Percentiles rank a stretch among this genome's conserved stretches.
Conservation (phyloP, 129 eudicot species). For the Helianthus tuberosus region DNA sequence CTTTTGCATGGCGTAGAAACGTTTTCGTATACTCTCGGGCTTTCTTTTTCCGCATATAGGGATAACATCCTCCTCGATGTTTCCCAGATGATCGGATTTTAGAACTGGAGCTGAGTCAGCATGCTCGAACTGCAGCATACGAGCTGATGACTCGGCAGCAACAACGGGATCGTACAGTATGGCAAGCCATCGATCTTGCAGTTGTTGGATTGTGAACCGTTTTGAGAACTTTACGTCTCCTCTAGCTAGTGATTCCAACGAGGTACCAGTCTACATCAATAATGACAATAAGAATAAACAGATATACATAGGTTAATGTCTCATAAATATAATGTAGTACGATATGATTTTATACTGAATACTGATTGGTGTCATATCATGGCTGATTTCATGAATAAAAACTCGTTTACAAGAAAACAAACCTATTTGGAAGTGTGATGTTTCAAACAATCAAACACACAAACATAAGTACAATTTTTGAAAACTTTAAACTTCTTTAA, state of each 20-base stretch:
- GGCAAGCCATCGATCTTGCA: constrained; percentile 70
- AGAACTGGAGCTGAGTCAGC: constrained; percentile 28
- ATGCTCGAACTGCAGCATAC: constrained; percentile 50
- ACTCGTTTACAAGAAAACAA: background rate
- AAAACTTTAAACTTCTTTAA: background rate
- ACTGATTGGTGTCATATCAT: no score
- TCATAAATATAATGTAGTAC: background rate
- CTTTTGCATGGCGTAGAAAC: constrained; percentile 61
- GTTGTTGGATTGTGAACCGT: constrained; percentile 55
- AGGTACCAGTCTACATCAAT: constrained; percentile 54
- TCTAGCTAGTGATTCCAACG: constrained; percentile 73
- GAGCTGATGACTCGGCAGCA: constrained; percentile 53
- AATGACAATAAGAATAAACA: constrained; percentile 13
- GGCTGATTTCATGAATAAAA: no score
- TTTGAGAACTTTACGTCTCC: constrained; percentile 71
- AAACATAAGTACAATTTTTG: background rate
- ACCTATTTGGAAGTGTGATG: constrained; percentile 23
- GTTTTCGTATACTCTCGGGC: constrained; percentile 45
- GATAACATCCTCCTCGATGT: constrained; percentile 24
- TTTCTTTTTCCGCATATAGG: constrained; percentile 52
- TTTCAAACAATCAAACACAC: constrained; percentile 4
- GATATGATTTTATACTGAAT: no score
- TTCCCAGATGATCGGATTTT: constrained; percentile 18
- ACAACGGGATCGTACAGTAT: constrained; percentile 57
- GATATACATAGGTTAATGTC: background rate